A percentile compares a stretch with the other conserved stretches of the same genome.
Conservation (phyloP, 345 rosid species). For the Cardamine occulta region DNA sequence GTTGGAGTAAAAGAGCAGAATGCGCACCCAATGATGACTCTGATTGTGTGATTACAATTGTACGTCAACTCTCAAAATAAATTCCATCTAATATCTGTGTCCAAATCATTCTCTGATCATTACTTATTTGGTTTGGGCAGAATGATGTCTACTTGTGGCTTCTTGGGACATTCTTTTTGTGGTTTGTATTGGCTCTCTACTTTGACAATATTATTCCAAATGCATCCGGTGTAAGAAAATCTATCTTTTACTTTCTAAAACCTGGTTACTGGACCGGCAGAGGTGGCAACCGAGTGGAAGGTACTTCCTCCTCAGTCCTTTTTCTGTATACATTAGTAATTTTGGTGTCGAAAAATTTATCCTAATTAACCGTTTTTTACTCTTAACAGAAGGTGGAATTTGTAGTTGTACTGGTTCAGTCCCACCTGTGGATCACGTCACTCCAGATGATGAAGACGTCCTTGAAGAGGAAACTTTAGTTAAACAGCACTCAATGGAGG, state of each 20-base stretch:
- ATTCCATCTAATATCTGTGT: slow-evolving; percentile 15
- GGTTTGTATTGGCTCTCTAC: slow-evolving; percentile 84
- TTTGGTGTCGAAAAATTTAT: not conserved
- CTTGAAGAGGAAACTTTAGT: slow-evolving; percentile 78
- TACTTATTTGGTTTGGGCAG: slow-evolving; percentile 52
- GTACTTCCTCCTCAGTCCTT: slow-evolving; percentile 47
- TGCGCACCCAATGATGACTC: slow-evolving; percentile 57
- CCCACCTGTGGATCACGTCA: slow-evolving; percentile 56
- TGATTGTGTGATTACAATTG: slow-evolving; percentile 75
- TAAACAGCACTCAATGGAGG: slow-evolving; percentile 58
- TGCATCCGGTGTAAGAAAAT: slow-evolving; percentile 77
- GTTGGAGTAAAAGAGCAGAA: slow-evolving; percentile 69
- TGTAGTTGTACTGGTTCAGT: slow-evolving; percentile 75
- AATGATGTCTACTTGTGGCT: slow-evolving; percentile 80
- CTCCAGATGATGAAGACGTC: slow-evolving; percentile 87
- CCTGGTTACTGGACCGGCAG: slow-evolving; percentile 90
- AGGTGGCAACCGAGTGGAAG: slow-evolving; percentile 77
- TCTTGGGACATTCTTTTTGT: slow-evolving; percentile 56
- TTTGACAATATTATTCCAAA: slow-evolving; percentile 85
- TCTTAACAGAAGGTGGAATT: slow-evolving; percentile 73
- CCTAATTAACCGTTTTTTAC: not conserved
- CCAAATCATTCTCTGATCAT: slow-evolving; percentile 1
- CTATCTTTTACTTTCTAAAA: slow-evolving; percentile 70
- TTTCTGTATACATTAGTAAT: slow-evolving; percentile 9
- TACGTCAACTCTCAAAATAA: slow-evolving; percentile 43